Percentiles rank a stretch among this genome's conserved stretches.
These are phyloP conservation scores for Cladochytrium replicatum DNA, from an alignment of 192 early-diverging fungal genomes.

Conservation along the genomic window DNA sequence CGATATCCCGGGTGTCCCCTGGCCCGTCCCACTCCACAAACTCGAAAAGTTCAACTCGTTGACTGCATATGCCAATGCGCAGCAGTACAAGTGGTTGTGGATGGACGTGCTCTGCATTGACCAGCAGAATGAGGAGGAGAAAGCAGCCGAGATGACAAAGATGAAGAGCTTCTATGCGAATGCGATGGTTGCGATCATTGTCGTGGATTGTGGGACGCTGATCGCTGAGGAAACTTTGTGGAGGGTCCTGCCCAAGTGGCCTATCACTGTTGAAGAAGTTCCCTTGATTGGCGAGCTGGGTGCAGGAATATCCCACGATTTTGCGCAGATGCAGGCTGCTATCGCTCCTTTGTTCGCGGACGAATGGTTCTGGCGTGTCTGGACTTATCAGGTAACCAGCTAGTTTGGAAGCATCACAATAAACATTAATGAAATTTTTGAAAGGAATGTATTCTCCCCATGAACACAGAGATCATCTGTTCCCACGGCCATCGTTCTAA, in stretches of 20 bases:
- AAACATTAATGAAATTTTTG: background rate
- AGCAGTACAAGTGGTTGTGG: background rate
- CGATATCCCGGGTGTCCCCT: background rate
- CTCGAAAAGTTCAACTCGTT: background rate
- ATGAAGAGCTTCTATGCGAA: background rate
- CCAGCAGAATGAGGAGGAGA: background rate
- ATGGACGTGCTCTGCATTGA: background rate
- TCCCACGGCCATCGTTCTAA: background rate
- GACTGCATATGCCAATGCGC: background rate
- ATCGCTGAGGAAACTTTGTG: background rate
- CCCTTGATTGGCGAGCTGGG: background rate
- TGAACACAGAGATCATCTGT: background rate
- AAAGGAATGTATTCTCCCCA: background rate
- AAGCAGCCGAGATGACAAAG: background rate
- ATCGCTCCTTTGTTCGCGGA: background rate
- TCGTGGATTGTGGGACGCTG: slow-evolving; percentile 1
- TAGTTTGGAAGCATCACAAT: background rate
- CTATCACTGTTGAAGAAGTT: background rate
- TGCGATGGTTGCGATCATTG: background rate
- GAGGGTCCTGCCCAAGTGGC: background rate
- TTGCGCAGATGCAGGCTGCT: background rate
- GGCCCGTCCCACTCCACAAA: background rate
- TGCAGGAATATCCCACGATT: background rate
- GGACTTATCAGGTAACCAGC: background rate
- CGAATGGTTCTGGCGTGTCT: background rate